Base-by-base conservation (phyloP, 371 early-diverging fungal genomes). In the Coemansia linderi region DNA sequence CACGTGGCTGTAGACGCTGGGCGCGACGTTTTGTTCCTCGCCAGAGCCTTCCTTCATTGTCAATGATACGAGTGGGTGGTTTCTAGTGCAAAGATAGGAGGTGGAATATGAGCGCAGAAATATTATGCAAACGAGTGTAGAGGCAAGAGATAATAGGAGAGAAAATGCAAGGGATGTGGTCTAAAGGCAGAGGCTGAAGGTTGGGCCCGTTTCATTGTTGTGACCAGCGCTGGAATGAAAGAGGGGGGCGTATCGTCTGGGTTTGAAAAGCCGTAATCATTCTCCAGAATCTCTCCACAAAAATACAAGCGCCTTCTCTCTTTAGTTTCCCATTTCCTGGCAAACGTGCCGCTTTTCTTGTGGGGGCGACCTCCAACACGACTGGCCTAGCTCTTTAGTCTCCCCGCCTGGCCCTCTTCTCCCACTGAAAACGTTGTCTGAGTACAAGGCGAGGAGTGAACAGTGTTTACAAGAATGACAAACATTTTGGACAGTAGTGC, bases 21-120 rank as follows among this genome's bases (percentile, higher is more conserved):
- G 79, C 15, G 72, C 74, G 22, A 78, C 67, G 41, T 78, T 78
- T 43, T 69, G 73, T 29, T 78, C 78, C 24, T 78, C 78, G 38
- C 69, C 73, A 27, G 78, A 78, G 54, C 72, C 75, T 43, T 73
- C 74, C 52, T 59, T 78, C 73, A 78, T 78, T 31, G 37, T 36
- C 36, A 36, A 12, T n/a, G 40, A 31, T n/a, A 37, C 36, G 44
- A 40, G 15, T 54, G 22, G 31, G 33, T 52, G 29, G 29, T 12
- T 24, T 29, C 31, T 52, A 29, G 31, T 52, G 19, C 19, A 36
- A 57, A 9, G n/a, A 57, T 7, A 9, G 33, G 19, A 19, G 46
- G 3, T 1, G 19, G 19, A 8, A 8, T n/a, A 36, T 19, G 6
- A 19, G 19, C 19, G 22, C 46, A 33, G 57, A 52, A 22, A 19